phyloP scores from a whole-genome alignment of 108 stramenopile genomes.

The Pseudonitzschia multiseries region DNA sequence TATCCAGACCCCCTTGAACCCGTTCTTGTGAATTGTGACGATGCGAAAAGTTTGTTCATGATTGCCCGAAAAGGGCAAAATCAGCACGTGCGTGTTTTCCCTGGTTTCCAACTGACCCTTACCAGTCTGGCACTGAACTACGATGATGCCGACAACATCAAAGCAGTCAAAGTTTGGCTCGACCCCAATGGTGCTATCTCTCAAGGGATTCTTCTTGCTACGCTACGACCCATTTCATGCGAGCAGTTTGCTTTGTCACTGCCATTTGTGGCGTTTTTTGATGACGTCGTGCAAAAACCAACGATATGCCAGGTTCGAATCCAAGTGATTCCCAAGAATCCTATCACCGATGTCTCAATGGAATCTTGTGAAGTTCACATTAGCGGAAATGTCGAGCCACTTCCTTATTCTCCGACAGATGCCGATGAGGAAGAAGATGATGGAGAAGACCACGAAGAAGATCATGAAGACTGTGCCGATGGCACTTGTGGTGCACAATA shows the following conservation, averaged over 20 bases:
- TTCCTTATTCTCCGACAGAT: conserved; percentile 8
- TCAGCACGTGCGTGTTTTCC: conserved; percentile 18
- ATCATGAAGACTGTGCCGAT: not conserved
- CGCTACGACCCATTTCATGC: not conserved
- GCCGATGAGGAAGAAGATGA: not conserved
- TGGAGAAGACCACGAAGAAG: not conserved
- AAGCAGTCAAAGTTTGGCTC: conserved; percentile 18
- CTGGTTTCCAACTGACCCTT: conserved; percentile 8
- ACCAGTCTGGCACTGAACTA: conserved; percentile 5
- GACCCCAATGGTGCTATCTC: not conserved
- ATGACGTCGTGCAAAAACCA: not conserved
- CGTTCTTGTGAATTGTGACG: conserved; percentile 10
- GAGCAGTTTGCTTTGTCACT: conserved; percentile 17
- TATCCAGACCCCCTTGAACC: conserved; percentile 26
- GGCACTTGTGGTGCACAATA: too few species aligned
- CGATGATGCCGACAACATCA: not conserved
- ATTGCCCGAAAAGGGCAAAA: conserved; percentile 17
- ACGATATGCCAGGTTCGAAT: conserved; percentile 12
- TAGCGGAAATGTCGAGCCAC: conserved; percentile 16
- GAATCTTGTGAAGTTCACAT: conserved; percentile 22
- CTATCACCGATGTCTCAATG: not conserved
- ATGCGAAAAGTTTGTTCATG: conserved; percentile 11
- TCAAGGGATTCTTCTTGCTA: conserved; percentile 3
- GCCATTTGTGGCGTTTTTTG: conserved; percentile 8
- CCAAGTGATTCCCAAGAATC: conserved; percentile 1